Percentiles rank a stretch among this genome's conserved stretches.
phyloP scores from a whole-genome alignment of 768 basidiomycete genomes.

The Xerocomellus dryophilus region DNA sequence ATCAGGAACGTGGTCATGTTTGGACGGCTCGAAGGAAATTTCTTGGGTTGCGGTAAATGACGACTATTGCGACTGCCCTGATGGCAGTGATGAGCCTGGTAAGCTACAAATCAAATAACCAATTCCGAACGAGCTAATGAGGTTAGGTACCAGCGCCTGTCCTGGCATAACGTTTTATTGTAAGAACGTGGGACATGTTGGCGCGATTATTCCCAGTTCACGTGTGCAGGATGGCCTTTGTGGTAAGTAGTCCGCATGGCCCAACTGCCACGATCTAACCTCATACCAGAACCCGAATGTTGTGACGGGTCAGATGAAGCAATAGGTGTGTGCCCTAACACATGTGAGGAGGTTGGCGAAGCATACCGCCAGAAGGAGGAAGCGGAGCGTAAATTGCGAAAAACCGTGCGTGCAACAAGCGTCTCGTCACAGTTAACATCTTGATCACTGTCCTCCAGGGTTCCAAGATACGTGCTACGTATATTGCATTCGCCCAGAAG shows the following conservation, averaged over 20 bases:
- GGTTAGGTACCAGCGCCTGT: constrained; percentile 81
- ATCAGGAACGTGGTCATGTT: constrained; percentile 68
- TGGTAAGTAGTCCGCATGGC: constrained; percentile 49
- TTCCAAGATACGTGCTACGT: constrained; percentile 85
- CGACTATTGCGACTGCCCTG: constrained; percentile 91
- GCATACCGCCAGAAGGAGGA: constrained; percentile 63
- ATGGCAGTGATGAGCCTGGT: constrained; percentile 97
- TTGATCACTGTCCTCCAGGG: constrained; percentile 49
- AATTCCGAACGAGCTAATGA: constrained; percentile 8
- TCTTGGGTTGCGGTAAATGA: constrained; percentile 84
- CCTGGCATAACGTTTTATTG: constrained; percentile 77
- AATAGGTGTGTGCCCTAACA: constrained; percentile 72
- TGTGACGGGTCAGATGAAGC: constrained; percentile 96
- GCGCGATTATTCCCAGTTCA: constrained; percentile 71
- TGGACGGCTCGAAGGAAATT: constrained; percentile 78
- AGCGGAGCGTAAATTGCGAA: constrained; percentile 73
- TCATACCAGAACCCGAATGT: constrained; percentile 71
- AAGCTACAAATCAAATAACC: constrained; percentile 4
- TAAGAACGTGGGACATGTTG: constrained; percentile 83
- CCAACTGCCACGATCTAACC: constrained; percentile 12
- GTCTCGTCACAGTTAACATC: background rate
- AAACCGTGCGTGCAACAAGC: constrained; percentile 54
- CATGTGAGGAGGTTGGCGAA: constrained; percentile 73
- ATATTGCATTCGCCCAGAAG: constrained; percentile 82
- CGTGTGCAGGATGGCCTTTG: constrained; percentile 92